phyloP scores from a whole-genome alignment of 306 rosid species.

The Casuarina equisetifolia region DNA sequence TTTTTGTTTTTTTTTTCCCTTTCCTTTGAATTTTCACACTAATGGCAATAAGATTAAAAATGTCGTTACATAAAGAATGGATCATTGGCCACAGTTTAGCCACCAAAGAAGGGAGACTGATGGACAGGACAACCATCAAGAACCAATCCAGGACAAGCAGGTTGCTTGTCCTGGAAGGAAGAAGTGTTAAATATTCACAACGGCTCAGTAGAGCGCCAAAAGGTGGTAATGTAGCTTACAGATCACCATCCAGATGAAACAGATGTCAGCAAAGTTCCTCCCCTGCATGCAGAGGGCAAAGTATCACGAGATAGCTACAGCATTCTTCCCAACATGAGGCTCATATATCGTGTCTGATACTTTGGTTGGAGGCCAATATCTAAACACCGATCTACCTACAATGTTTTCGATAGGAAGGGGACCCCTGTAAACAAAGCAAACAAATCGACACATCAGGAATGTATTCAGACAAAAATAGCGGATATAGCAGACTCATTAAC shows the following conservation, averaged over 20 bases:
- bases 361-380: slow-evolving; percentile 95
- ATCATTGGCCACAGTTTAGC: slow-evolving; percentile 29
- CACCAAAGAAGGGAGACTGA: slow-evolving; percentile 38
- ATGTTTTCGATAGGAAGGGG: slow-evolving; percentile 90
- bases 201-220: slow-evolving; percentile 34
- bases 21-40: too few relatives aligned
- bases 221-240: slow-evolving; percentile 19
- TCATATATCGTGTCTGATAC: slow-evolving; percentile 43
- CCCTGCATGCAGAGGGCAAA: slow-evolving; percentile 23
- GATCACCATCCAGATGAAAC: slow-evolving; percentile 27
- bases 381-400: slow-evolving; percentile 83
- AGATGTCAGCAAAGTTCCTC: slow-evolving; percentile 28
- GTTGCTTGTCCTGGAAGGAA: slow-evolving; percentile 23
- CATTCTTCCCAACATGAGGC: slow-evolving; percentile 30
- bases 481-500: too few relatives aligned
- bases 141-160: slow-evolving; percentile 22
- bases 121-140: slow-evolving; percentile 37
- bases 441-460: slow-evolving; percentile 20
- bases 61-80: not conserved
- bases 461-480: not conserved
- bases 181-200: slow-evolving; percentile 27
- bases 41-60: not conserved
- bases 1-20: too few relatives aligned
- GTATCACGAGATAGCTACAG: slow-evolving; percentile 61
- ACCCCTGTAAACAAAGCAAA: slow-evolving; percentile 63